A percentile compares a stretch with the other conserved stretches of the same genome.
Evolutionary conservation across 2,329 filamentous ascomycete species (phyloP).

Genomic region (Microascus cirrosus): DNA sequence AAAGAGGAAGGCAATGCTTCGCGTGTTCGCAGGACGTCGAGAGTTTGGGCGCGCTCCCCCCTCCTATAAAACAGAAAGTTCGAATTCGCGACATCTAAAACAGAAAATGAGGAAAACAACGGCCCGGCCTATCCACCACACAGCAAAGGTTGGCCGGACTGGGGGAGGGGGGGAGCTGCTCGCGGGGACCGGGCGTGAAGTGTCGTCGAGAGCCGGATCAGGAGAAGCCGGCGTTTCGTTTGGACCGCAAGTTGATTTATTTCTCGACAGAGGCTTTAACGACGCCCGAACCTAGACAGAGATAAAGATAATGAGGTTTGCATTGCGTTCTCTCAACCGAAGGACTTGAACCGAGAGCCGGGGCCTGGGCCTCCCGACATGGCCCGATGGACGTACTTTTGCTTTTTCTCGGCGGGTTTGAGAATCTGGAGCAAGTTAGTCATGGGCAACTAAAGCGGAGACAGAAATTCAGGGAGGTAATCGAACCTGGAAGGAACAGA

Average conservation of each 20-base stretch:
- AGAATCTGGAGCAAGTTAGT: conserved; percentile 54
- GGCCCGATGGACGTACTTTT: conserved; percentile 90
- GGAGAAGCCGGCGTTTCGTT: conserved; percentile 1
- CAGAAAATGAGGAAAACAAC: conserved; percentile 5
- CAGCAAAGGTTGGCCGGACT: not conserved
- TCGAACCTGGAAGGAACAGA: conserved; percentile 93
- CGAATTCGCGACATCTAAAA: conserved; percentile 1
- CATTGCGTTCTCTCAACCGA: conserved; percentile 32
- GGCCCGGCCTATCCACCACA: not conserved
- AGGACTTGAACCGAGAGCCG: conserved; percentile 9
- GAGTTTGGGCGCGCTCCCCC: not conserved
- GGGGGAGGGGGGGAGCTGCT: not conserved
- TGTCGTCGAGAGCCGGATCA: not conserved
- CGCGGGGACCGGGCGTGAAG: not conserved
- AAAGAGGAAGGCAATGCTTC: not conserved
- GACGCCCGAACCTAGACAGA: conserved; percentile 91
- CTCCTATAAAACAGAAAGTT: not conserved
- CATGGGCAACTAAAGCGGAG: not conserved
- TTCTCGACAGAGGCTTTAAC: conserved; percentile 45
- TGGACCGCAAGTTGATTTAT: not conserved
- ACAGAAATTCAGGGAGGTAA: not conserved
- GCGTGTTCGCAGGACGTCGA: not conserved
- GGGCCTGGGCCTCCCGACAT: conserved; percentile 41
- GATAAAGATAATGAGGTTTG: conserved; percentile 53
- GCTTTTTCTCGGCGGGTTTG: conserved; percentile 99